phyloP scores from a whole-genome alignment of 1,284 basidiomycete species.

The Ustilago sp. region DNA sequence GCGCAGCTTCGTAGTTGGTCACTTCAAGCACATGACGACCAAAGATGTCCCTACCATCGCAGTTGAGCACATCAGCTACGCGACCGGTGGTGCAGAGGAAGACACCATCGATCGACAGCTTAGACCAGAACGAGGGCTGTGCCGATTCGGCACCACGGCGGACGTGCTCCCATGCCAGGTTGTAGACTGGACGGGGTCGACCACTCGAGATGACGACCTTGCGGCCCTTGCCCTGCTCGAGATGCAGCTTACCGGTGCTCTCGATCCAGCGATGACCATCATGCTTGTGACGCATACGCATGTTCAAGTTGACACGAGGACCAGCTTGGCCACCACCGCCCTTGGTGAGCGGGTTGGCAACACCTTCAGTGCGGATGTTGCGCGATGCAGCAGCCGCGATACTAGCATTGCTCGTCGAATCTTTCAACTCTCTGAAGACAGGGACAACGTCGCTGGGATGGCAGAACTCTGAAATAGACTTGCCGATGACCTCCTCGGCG shows the following conservation, averaged over 20 bases:
- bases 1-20: constrained; percentile 55
- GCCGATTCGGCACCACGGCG: constrained; percentile 40
- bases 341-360: constrained; percentile 61
- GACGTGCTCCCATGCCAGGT: constrained; percentile 61
- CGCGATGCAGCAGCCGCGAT: constrained; percentile 64
- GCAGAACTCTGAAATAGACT: constrained; percentile 80
- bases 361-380: constrained; percentile 51
- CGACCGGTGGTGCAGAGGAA: constrained; percentile 55
- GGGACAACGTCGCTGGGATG: constrained; percentile 91
- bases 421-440: constrained; percentile 91
- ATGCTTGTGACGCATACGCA: constrained; percentile 64
- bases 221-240: constrained; percentile 67
- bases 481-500: constrained; percentile 84
- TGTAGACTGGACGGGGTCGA: constrained; percentile 59
- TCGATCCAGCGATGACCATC: constrained; percentile 63
- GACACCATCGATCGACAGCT: constrained; percentile 60
- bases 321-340: constrained; percentile 66
- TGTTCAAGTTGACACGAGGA: constrained; percentile 61
- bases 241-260: constrained; percentile 62
- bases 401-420: constrained; percentile 73
- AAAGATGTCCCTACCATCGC: constrained; percentile 48
- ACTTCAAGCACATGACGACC: constrained; percentile 56
- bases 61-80: constrained; percentile 48
- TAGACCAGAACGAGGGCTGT: constrained; percentile 61
- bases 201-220: constrained; percentile 66